These are phyloP conservation scores for Bathelium albidoporum DNA, from an alignment of 495 filamentous ascomycete genomes.

Conservation along the genomic window DNA sequence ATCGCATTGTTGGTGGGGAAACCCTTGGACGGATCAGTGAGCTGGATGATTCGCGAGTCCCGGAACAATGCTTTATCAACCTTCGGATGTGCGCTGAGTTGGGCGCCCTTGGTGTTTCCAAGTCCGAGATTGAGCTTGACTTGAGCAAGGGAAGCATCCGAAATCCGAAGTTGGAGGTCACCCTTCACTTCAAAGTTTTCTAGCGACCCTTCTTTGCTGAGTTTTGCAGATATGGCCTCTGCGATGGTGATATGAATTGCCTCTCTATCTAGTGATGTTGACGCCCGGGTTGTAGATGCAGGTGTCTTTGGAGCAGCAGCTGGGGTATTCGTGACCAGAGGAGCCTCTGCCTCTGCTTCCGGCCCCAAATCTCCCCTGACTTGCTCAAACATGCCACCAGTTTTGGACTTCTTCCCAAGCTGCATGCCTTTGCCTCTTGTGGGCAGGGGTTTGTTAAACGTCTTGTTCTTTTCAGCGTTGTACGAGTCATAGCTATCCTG, in stretches of 20 bases:
- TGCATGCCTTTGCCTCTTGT: conserved; percentile 96
- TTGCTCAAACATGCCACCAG: conserved; percentile 89
- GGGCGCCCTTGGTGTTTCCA: conserved; percentile 63
- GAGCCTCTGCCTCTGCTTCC: conserved; percentile 64
- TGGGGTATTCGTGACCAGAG: conserved; percentile 56
- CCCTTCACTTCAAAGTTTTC: conserved; percentile 82
- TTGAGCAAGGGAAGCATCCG: conserved; percentile 77
- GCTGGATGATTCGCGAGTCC: conserved; percentile 65
- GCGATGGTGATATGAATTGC: conserved; percentile 70
- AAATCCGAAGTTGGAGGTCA: conserved; percentile 78
- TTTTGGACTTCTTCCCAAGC: conserved; percentile 94
- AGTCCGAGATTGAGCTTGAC: conserved; percentile 71
- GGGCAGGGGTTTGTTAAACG: conserved; percentile 39
- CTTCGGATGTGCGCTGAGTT: conserved; percentile 90
- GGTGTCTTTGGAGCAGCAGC: conserved; percentile 33
- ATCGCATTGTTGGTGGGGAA: conserved; percentile 89
- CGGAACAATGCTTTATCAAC: conserved; percentile 81
- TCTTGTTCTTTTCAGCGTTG: conserved; percentile 91
- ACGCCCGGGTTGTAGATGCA: conserved; percentile 47
- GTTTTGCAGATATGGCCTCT: conserved; percentile 76
- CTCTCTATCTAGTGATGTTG: conserved; percentile 31
- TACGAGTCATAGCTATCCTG: conserved; percentile 84
- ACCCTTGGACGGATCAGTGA: conserved; percentile 69
- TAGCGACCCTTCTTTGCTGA: conserved; percentile 74
- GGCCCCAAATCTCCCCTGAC: conserved; percentile 81